These are phyloP conservation scores for Fremontodendron californicum DNA, from an alignment of 345 rosid genomes.

Conservation along the genomic window DNA sequence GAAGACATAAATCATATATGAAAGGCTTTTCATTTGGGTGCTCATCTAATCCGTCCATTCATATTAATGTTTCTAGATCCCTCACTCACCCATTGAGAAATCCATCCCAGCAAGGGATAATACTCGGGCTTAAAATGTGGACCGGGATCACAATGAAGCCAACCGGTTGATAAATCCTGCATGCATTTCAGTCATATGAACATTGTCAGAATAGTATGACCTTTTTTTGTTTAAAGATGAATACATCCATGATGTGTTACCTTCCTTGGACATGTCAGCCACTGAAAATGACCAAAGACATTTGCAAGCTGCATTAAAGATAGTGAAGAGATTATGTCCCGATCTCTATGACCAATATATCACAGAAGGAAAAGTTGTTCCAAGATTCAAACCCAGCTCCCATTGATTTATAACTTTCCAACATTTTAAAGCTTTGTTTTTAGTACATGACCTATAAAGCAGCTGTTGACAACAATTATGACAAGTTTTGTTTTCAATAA, in stretches of 20 bases:
- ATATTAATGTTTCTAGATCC: background rate
- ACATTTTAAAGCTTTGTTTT: too few species aligned
- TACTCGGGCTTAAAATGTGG: too few species aligned
- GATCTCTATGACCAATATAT: background rate
- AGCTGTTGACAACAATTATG: too few species aligned
- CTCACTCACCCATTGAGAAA: background rate
- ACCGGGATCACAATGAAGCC: background rate
- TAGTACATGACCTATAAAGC: too few species aligned
- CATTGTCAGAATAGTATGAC: background rate
- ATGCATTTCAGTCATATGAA: background rate
- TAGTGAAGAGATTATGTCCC: background rate
- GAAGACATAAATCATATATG: background rate
- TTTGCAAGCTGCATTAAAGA: constrained; percentile 69
- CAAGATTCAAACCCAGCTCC: background rate
- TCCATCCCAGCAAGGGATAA: background rate
- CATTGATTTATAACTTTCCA: background rate
- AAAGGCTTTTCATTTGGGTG: background rate
- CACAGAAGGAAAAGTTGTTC: background rate
- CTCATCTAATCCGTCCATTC: background rate
- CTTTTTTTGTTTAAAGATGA: background rate
- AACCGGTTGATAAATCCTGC: constrained; percentile 44
- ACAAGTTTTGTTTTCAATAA: too few species aligned
- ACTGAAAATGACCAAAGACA: constrained; percentile 64
- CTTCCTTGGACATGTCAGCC: constrained; percentile 98
- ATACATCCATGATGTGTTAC: constrained; percentile 23